Percentiles rank a stretch among this genome's conserved stretches.
Conservation (phyloP, 2,329 filamentous ascomycete species). For the Penicillium glabrum region DNA sequence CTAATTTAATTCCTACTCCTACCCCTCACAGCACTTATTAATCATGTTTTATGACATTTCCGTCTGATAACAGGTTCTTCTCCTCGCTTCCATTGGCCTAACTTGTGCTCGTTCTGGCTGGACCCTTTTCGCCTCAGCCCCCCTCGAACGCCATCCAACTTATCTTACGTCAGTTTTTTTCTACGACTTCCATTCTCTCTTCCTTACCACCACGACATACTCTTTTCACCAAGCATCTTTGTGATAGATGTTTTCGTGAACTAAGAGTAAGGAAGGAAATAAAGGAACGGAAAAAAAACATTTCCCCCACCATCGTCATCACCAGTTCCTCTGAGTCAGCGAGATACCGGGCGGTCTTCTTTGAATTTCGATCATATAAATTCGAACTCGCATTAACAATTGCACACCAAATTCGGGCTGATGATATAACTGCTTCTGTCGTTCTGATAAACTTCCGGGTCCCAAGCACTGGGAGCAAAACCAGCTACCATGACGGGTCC, state of each 20-base stretch:
- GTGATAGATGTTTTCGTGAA: not conserved
- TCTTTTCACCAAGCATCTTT: not conserved
- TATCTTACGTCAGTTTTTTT: slow-evolving; percentile 17
- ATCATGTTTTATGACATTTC: slow-evolving; percentile 18
- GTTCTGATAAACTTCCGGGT: slow-evolving; percentile 1
- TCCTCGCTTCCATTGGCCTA: slow-evolving; percentile 13
- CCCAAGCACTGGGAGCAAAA: slow-evolving; percentile 13
- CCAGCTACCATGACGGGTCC: slow-evolving; percentile 34
- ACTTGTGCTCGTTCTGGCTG: slow-evolving; percentile 15
- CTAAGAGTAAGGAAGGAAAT: not conserved
- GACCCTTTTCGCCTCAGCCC: slow-evolving; percentile 20
- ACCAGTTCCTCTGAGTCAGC: not conserved
- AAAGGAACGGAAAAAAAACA: not conserved
- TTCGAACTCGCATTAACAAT: not conserved
- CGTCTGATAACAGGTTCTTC: slow-evolving; percentile 14
- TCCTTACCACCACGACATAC: not conserved
- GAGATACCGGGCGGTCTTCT: not conserved
- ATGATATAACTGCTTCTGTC: slow-evolving; percentile 12
- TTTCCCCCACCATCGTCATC: not conserved
- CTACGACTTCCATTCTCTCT: not conserved
- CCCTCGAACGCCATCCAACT: slow-evolving; percentile 13
- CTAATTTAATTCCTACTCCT: not conserved
- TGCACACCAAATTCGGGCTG: not conserved
- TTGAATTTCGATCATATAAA: not conserved
- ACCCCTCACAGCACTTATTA: slow-evolving; percentile 20